Evolutionary conservation across 805 yeast genomes (phyloP).

Genomic region (Schwanniomyces yamadae): DNA sequence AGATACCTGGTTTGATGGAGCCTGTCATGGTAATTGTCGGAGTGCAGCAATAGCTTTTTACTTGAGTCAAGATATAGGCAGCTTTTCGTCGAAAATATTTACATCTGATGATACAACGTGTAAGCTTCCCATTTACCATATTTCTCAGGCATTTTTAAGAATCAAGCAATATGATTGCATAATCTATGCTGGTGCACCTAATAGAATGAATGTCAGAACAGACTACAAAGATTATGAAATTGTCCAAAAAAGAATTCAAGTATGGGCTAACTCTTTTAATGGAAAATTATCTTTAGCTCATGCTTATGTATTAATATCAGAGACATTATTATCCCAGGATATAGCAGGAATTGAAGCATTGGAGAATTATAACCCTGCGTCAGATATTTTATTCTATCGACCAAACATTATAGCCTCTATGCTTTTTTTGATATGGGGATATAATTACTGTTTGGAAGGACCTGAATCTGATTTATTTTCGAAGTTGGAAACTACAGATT

Average conservation of each 20-base stretch:
- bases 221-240: slow-evolving; percentile 40
- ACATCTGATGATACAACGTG: slow-evolving; percentile 13
- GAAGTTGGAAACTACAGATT: not conserved
- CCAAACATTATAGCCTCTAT: slow-evolving; percentile 41
- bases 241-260: slow-evolving; percentile 48
- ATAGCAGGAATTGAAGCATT: too few relatives aligned
- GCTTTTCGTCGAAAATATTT: too few relatives aligned
- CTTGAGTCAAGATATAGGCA: slow-evolving; percentile 3
- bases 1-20: slow-evolving; percentile 19
- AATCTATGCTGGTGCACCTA: slow-evolving; percentile 28
- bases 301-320: slow-evolving; percentile 57
- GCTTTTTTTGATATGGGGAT: slow-evolving; percentile 49
- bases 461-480: slow-evolving; percentile 34
- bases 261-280: slow-evolving; percentile 47
- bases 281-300: slow-evolving; percentile 57
- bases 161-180: slow-evolving; percentile 27
- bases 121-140: slow-evolving; percentile 20
- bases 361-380: slow-evolving; percentile 42
- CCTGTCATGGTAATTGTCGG: slow-evolving; percentile 18
- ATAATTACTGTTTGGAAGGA: slow-evolving; percentile 46
- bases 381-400: slow-evolving; percentile 42
- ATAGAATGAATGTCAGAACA: slow-evolving; percentile 43
- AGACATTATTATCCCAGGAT: slow-evolving; percentile 48
- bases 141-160: slow-evolving; percentile 21
- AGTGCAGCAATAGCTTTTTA: slow-evolving; percentile 13